Base-by-base conservation (phyloP, 352 stramenopile species). In the Globisporangium parvum region DNA sequence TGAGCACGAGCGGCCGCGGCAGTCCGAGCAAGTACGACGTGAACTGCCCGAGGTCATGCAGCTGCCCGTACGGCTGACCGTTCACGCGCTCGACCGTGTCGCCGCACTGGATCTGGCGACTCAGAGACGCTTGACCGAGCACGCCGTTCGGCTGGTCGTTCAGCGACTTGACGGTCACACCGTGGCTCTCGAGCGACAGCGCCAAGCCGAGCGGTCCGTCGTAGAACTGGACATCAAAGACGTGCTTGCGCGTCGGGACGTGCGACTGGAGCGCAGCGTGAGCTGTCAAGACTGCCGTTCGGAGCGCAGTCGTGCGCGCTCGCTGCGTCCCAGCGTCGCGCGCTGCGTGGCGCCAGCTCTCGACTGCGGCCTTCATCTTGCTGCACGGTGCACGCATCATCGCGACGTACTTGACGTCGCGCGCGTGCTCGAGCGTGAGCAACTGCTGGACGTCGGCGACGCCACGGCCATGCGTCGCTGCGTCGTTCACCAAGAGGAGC, bases 31-130 rank as follows among this genome's bases (percentile, higher is more conserved):
- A 54, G 46, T 63, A 78, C 8, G 82, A 74, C 4, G 85, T 94
- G 44, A 94, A 94, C 62, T 94, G 80, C 24, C 78, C 91, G 31
- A 94, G 60, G 68, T 92, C 82, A 14, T 58, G 75, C 18, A 94
- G 54, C 20, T 70, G 47, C 9, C 85, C 85, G 47, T 89, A 87
- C 1, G 55, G 46, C 24, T 80, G 71, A 18, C 73, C 81, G 56
- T 94, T 91, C 17, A 94, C 74, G 33, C 58, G 64, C 53, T 92
- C 81, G 51, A 94, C 81, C 44, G 87, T 57, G 49, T 94, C 85
- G n/a, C 82, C 85, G 1, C 66, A 64, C 24, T 63, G 60, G 48
- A 94, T 87, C 15, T 61, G 56, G 8, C 81, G 75, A 41, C 73
- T 89, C 18, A 81, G 49, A 4, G 80, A 92, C 9, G 85, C 85